Evolutionary conservation across 2,329 filamentous ascomycete species (phyloP).

Genomic region (Rhinocladiella similis): DNA sequence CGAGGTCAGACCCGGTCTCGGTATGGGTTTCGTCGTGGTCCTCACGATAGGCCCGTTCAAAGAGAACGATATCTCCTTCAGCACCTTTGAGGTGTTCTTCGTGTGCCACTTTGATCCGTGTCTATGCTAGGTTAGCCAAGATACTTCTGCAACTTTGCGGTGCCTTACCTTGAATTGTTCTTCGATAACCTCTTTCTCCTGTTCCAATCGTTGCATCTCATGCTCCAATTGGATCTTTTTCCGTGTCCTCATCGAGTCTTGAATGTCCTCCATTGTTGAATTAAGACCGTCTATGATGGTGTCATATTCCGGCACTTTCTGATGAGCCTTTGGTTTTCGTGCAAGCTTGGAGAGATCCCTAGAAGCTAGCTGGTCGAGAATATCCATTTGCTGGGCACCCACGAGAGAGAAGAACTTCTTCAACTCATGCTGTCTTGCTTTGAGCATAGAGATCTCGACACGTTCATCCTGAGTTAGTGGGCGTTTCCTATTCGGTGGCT

Average conservation of each 20-base stretch:
- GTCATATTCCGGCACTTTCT: conserved; percentile 40
- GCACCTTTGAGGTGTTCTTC: conserved; percentile 41
- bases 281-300: conserved; percentile 37
- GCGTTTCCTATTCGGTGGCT: conserved; percentile 34
- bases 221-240: conserved; percentile 36
- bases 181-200: conserved; percentile 37
- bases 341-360: conserved; percentile 41
- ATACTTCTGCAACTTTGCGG: too few species aligned
- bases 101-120: conserved; percentile 28
- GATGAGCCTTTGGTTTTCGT: conserved; percentile 43
- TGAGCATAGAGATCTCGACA: conserved; percentile 31
- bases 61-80: conserved; percentile 41
- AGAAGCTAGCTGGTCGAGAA: conserved; percentile 41
- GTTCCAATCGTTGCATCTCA: conserved; percentile 33
- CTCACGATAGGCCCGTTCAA: conserved; percentile 39
- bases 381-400: conserved; percentile 41
- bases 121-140: conserved; percentile 27
- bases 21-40: conserved; percentile 45
- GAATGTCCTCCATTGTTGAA: conserved; percentile 29
- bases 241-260: conserved; percentile 34
- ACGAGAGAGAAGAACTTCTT: conserved; percentile 44
- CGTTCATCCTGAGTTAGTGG: conserved; percentile 25
- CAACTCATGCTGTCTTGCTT: conserved; percentile 44
- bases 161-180: conserved; percentile 29
- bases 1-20: conserved; percentile 36